A percentile compares a stretch with the other conserved stretches of the same genome.
Evolutionary conservation across 73 alveolate species (phyloP).

Genomic region (Halteria grandinella): DNA sequence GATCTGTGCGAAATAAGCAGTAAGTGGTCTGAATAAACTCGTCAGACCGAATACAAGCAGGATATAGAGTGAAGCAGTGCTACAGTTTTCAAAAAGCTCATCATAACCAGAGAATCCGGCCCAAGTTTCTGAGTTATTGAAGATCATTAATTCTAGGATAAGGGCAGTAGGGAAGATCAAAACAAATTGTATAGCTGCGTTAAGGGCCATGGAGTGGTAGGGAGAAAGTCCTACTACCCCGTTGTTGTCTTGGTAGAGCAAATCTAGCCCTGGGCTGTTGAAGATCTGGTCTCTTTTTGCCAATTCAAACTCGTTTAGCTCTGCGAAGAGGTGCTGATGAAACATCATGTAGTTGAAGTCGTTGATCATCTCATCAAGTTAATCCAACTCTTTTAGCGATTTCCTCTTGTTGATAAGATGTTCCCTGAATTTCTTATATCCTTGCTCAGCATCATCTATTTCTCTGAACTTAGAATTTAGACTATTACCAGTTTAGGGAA

Average conservation of each 20-base stretch:
- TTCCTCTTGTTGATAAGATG: not conserved
- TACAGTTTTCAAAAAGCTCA: too few relatives aligned
- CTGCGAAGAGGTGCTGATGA: constrained; percentile 26
- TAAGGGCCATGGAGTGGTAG: not conserved
- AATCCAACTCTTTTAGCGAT: not conserved
- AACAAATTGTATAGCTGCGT: not conserved
- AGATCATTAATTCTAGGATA: not conserved
- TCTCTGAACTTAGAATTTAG: not conserved
- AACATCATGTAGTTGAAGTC: constrained; percentile 25
- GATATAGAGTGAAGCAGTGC: too few relatives aligned
- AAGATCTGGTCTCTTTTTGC: not conserved
- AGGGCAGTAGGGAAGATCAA: not conserved
- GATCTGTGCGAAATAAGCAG: too few relatives aligned
- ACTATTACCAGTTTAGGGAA: not conserved
- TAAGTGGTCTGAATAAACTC: too few relatives aligned
- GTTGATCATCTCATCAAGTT: constrained; percentile 20
- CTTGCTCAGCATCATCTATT: not conserved
- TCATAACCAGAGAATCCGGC: too few relatives aligned
- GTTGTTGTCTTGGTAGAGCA: not conserved
- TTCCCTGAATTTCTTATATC: not conserved
- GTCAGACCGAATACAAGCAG: too few relatives aligned
- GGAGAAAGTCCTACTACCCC: not conserved
- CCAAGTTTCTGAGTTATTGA: not conserved
- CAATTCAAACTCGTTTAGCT: constrained; percentile 19
- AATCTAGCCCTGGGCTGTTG: not conserved